These are phyloP conservation scores for Cucurbita maxima DNA, from an alignment of 306 rosid species.

Conservation along the genomic window DNA sequence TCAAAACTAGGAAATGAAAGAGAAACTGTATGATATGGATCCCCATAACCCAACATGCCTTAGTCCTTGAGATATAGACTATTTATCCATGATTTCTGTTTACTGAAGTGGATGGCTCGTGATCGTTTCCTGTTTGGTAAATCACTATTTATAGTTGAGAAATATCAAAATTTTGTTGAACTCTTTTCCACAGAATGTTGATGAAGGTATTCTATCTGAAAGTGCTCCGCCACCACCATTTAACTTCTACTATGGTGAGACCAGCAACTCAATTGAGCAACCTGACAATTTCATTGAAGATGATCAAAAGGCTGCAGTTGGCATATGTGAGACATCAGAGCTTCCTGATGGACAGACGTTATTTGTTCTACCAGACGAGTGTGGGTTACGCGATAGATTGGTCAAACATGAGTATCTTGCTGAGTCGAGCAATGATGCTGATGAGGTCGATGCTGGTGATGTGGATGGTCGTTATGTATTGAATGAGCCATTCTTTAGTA, in stretches of 20 bases:
- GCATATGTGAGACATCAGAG: constrained; percentile 14
- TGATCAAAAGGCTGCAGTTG: constrained; percentile 24
- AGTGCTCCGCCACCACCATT: constrained; percentile 15
- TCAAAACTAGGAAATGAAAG: not conserved
- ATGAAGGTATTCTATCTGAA: constrained; percentile 12
- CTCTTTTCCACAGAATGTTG: constrained; percentile 25
- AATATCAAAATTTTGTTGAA: not conserved
- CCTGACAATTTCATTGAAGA: constrained; percentile 21
- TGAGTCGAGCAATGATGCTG: constrained; percentile 13
- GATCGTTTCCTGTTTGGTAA: not conserved
- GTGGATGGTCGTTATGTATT: constrained; percentile 2
- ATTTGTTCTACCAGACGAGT: constrained; percentile 18
- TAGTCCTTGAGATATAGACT: not conserved
- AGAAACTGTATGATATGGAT: not conserved
- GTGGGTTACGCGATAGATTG: constrained; percentile 12
- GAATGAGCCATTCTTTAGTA: constrained; percentile 21
- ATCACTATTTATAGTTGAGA: not conserved
- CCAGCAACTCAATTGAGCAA: constrained; percentile 34
- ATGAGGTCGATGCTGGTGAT: constrained; percentile 9
- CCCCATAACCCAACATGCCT: not conserved
- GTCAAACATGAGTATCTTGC: constrained; percentile 25
- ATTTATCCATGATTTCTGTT: not conserved
- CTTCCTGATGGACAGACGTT: constrained; percentile 10
- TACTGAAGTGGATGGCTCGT: not conserved
- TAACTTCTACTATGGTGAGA: constrained; percentile 41